Evolutionary conservation across 768 basidiomycete species (phyloP).

Genomic region (Boletus coccyginus): DNA sequence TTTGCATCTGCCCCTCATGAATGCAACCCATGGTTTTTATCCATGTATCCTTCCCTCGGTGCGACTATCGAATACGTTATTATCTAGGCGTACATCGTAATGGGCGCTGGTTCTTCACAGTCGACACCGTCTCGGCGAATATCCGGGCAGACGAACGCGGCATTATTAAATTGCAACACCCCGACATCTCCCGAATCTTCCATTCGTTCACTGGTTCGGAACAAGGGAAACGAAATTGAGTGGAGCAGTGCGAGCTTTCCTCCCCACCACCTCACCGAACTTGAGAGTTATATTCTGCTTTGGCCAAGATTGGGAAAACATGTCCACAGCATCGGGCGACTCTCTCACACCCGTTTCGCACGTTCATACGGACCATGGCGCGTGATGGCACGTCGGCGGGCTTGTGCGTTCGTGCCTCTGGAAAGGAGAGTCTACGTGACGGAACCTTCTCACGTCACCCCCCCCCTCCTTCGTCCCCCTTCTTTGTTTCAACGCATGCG

Average conservation of each 20-base stretch:
- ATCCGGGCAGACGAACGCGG: background rate
- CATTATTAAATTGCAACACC: background rate
- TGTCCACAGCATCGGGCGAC: background rate
- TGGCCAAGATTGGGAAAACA: background rate
- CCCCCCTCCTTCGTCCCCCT: background rate
- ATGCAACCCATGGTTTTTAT: conserved; percentile 25
- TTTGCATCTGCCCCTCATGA: conserved; percentile 21
- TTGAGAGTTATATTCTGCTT: no score
- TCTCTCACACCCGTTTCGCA: background rate
- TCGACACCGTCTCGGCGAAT: background rate
- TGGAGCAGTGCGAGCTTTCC: no score
- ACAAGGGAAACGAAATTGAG: conserved; percentile 1
- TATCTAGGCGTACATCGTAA: background rate
- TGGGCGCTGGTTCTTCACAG: background rate
- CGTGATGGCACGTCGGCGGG: background rate
- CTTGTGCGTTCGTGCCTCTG: background rate
- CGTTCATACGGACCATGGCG: background rate
- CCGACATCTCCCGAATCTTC: conserved; percentile 17
- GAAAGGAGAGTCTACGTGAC: background rate
- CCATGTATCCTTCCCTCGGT: conserved; percentile 15
- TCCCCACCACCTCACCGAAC: no score
- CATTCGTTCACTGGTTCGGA: background rate
- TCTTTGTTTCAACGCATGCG: background rate
- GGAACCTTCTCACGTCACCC: conserved; percentile 1
- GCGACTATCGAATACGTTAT: conserved; percentile 5